Evolutionary conservation across 495 filamentous ascomycete species (phyloP).

Genomic region (Xeromyces bisporus): DNA sequence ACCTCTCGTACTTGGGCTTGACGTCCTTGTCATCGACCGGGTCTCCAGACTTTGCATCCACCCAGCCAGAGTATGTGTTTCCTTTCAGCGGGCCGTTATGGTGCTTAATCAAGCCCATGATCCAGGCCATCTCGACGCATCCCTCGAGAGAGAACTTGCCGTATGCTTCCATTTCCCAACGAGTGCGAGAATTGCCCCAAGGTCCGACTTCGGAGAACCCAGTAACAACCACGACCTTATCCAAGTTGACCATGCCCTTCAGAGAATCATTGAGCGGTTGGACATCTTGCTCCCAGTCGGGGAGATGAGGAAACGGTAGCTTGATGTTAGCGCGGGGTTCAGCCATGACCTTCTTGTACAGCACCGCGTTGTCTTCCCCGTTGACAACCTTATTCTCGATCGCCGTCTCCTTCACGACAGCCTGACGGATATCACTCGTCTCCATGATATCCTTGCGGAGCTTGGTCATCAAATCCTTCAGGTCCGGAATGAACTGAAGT

Average conservation of each 20-base stretch:
- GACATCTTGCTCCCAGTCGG: conserved; percentile 81
- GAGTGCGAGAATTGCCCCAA: conserved; percentile 94
- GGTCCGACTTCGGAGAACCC: conserved; percentile 93
- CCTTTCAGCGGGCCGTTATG: conserved; percentile 98
- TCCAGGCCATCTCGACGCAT: conserved; percentile 98
- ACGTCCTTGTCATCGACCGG: conserved; percentile 97
- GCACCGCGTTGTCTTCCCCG: conserved; percentile 72
- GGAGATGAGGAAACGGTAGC: conserved; percentile 78
- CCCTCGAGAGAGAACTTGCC: conserved; percentile 95
- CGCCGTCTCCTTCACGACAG: conserved; percentile 87
- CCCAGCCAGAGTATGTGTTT: conserved; percentile 92
- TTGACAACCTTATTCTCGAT: conserved; percentile 97
- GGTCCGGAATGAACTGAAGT: conserved; percentile 89
- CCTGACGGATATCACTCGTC: conserved; percentile 81
- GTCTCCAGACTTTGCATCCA: conserved; percentile 82
- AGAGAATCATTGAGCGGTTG: conserved; percentile 72
- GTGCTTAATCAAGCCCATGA: conserved; percentile 98
- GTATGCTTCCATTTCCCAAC: conserved; percentile 98
- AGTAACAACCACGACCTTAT: conserved; percentile 93
- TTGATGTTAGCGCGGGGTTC: conserved; percentile 96
- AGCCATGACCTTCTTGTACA: conserved; percentile 87
- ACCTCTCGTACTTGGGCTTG: conserved; percentile 90
- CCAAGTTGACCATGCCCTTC: conserved; percentile 95
- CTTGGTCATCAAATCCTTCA: conserved; percentile 85
- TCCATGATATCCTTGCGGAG: conserved; percentile 85